Evolutionary conservation across 2,329 filamentous ascomycete genomes (phyloP).

Genomic region (Fusarium zealandicum): DNA sequence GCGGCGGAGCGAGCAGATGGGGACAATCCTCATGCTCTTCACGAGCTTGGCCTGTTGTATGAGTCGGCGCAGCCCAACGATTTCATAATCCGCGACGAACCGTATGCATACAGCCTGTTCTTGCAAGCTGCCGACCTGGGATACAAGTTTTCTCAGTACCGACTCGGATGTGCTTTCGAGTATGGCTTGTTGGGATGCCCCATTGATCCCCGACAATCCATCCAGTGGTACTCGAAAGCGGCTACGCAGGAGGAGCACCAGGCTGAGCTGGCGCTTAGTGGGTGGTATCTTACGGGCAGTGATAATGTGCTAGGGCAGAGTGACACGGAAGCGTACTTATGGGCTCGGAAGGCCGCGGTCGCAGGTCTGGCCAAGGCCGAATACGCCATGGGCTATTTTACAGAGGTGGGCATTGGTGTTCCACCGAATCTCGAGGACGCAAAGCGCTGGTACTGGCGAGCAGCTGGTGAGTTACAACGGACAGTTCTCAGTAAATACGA

Average conservation of each 20-base stretch:
- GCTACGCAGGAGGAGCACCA: constrained; percentile 95
- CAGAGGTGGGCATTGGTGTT: constrained; percentile 91
- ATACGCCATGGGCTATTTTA: constrained; percentile 97
- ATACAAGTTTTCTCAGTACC: constrained; percentile 95
- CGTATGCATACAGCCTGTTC: constrained; percentile 83
- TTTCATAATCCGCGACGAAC: constrained; percentile 79
- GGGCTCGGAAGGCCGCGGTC: constrained; percentile 91
- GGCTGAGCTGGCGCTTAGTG: constrained; percentile 81
- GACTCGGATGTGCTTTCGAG: constrained; percentile 86
- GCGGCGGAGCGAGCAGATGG: constrained; percentile 86
- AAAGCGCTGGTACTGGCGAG: constrained; percentile 97
- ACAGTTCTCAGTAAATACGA: background rate
- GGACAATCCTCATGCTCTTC: constrained; percentile 93
- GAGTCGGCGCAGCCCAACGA: constrained; percentile 72
- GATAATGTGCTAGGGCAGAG: constrained; percentile 89
- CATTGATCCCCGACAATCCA: constrained; percentile 83
- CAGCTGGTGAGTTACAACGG: constrained; percentile 78
- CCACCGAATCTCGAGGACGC: constrained; percentile 89
- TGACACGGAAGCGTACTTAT: constrained; percentile 95
- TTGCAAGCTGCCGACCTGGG: constrained; percentile 84
- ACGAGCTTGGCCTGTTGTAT: constrained; percentile 79
- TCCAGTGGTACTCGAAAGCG: constrained; percentile 92
- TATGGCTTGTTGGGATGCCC: constrained; percentile 84
- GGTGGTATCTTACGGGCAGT: constrained; percentile 94
- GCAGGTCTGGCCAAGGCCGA: constrained; percentile 91